Conservation (phyloP, 768 basidiomycete species). For the Thelephora aurantiotincta region DNA sequence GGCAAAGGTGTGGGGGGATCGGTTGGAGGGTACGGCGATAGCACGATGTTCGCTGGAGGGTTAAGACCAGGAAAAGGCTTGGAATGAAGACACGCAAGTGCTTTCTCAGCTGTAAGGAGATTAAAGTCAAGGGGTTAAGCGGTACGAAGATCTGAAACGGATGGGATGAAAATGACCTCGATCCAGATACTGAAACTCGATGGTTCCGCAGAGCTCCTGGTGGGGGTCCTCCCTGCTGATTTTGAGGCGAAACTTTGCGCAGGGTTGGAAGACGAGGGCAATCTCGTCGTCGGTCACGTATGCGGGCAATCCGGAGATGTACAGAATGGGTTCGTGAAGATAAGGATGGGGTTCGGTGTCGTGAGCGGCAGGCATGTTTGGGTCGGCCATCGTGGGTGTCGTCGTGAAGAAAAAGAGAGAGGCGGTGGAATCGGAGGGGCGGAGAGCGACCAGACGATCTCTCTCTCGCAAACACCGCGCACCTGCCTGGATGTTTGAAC, state of each 20-base stretch:
- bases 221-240: conserved; percentile 46
- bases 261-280: conserved; percentile 56
- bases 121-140: not conserved
- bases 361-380: not conserved
- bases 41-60: conserved; percentile 45
- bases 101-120: conserved; percentile 60
- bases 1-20: conserved; percentile 63
- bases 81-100: conserved; percentile 69
- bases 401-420: not conserved
- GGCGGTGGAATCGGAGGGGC: too few relatives aligned
- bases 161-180: conserved; percentile 40
- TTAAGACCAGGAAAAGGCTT: conserved; percentile 50
- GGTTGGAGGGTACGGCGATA: conserved; percentile 79
- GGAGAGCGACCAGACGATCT: too few relatives aligned
- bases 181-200: conserved; percentile 74
- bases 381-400: not conserved
- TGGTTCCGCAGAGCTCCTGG: conserved; percentile 49
- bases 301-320: conserved; percentile 66
- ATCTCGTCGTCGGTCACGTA: conserved; percentile 67
- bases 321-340: conserved; percentile 69
- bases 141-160: not conserved
- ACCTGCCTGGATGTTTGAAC: too few relatives aligned
- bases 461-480: too few relatives aligned
- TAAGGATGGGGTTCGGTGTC: conserved; percentile 54
- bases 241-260: conserved; percentile 72